A percentile compares a stretch with the other conserved stretches of the same genome.
These are phyloP conservation scores for Tetracladium maxilliforme DNA, from an alignment of 2,329 filamentous ascomycete genomes.

Conservation along the genomic window DNA sequence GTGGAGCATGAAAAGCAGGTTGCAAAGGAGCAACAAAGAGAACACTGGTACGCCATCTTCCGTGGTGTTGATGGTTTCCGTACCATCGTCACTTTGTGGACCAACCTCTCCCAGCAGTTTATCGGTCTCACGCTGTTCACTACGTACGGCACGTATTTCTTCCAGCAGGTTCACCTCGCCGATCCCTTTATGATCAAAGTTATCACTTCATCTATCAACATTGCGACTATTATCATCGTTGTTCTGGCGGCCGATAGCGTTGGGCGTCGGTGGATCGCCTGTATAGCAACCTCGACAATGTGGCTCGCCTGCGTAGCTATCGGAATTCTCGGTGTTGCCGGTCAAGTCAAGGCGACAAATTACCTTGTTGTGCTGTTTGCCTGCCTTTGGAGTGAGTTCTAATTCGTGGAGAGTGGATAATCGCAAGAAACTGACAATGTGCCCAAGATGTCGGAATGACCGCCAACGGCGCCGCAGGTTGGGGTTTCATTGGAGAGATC, in stretches of 20 bases:
- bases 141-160: constrained; percentile 7
- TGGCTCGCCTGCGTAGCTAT: constrained; percentile 4
- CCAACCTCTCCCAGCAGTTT: constrained; percentile 8
- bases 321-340: constrained; percentile 5
- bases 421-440: no score
- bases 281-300: constrained; percentile 3
- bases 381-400: constrained; percentile 4
- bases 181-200: no score
- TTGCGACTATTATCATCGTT: constrained; percentile 4
- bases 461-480: constrained; percentile 7
- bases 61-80: constrained; percentile 13
- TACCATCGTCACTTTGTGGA: constrained; percentile 14
- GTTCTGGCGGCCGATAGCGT: constrained; percentile 3
- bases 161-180: constrained; percentile 3
- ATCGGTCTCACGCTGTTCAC: constrained; percentile 8
- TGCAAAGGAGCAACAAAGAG: constrained; percentile 9
- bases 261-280: constrained; percentile 4
- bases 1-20: constrained; percentile 12
- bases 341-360: constrained; percentile 3
- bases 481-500: constrained; percentile 10
- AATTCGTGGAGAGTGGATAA: no score
- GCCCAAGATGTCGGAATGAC: no score
- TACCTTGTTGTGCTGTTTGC: constrained; percentile 4
- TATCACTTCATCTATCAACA: constrained; percentile 2
- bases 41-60: constrained; percentile 16